These are phyloP conservation scores for Dendrocalamus latiflorus DNA, from an alignment of 202 grass and related monocot species.

Conservation along the genomic window DNA sequence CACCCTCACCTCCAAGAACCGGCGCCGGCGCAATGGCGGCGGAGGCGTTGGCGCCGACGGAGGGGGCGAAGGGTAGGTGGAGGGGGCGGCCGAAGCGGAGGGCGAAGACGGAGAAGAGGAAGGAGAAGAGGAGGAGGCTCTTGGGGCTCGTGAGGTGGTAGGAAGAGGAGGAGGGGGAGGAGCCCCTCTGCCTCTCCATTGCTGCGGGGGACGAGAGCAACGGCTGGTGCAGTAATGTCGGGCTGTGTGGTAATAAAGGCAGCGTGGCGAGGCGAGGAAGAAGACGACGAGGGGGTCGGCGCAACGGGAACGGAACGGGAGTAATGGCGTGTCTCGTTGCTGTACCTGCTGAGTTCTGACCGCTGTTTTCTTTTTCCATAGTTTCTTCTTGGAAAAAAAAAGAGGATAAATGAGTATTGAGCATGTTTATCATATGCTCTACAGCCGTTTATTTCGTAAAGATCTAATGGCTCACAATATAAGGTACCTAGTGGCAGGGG, in stretches of 20 bases:
- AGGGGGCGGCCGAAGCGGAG: conserved; percentile 44
- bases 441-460: no score
- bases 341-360: no score
- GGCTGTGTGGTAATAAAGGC: not conserved
- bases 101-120: conserved; percentile 59
- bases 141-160: conserved; percentile 37
- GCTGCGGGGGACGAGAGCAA: not conserved
- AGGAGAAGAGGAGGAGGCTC: conserved; percentile 39
- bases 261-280: not conserved
- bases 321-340: not conserved
- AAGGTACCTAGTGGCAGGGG: no score
- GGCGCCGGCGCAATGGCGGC: not conserved
- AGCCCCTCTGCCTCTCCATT: conserved; percentile 61
- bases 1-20: not conserved
- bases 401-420: not conserved
- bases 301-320: not conserved
- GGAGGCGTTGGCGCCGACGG: not conserved
- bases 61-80: conserved; percentile 16
- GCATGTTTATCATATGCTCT: no score
- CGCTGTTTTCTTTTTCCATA: no score
- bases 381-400: no score
- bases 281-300: not conserved
- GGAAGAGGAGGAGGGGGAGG: not conserved
- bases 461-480: no score
- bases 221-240: not conserved